Evolutionary conservation across 805 yeast genomes (phyloP).

Genomic region (Starmerella sirachaensis): DNA sequence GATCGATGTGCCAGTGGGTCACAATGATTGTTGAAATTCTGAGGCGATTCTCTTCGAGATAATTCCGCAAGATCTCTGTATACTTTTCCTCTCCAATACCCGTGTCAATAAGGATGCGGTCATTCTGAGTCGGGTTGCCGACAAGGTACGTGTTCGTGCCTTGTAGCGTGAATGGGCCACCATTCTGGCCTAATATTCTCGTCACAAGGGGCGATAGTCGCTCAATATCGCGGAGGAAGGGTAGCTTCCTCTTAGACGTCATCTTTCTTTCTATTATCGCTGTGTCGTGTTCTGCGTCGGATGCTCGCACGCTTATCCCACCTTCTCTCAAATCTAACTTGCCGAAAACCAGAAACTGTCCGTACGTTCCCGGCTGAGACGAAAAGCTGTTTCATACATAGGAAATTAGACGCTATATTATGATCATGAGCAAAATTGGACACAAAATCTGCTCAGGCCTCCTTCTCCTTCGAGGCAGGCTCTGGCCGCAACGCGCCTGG

Average conservation of each 20-base stretch:
- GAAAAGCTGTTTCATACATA: no score
- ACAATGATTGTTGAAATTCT: constrained; percentile 21
- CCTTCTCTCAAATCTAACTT: no score
- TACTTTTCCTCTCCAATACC: constrained; percentile 29
- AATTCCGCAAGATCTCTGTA: constrained; percentile 19
- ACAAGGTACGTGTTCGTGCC: constrained; percentile 33
- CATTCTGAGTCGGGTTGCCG: constrained; percentile 24
- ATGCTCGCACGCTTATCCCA: no score
- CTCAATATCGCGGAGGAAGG: constrained; percentile 12
- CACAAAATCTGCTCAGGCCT: constrained; percentile 5
- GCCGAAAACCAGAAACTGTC: no score
- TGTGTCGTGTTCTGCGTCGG: background rate
- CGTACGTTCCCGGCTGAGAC: no score
- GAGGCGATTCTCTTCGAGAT: constrained; percentile 18
- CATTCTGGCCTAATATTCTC: constrained; percentile 30
- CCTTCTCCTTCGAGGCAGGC: constrained; percentile 4
- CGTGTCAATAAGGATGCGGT: constrained; percentile 29
- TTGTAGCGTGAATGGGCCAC: constrained; percentile 30
- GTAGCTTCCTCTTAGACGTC: constrained; percentile 9
- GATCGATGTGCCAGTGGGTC: constrained; percentile 32
- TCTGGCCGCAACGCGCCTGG: constrained; percentile 30
- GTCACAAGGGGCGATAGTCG: constrained; percentile 27
- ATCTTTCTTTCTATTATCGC: background rate
- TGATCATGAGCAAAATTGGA: no score
- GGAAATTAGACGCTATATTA: no score